Conservation (phyloP, 1,284 basidiomycete genomes). For the Pterula multifida region DNA sequence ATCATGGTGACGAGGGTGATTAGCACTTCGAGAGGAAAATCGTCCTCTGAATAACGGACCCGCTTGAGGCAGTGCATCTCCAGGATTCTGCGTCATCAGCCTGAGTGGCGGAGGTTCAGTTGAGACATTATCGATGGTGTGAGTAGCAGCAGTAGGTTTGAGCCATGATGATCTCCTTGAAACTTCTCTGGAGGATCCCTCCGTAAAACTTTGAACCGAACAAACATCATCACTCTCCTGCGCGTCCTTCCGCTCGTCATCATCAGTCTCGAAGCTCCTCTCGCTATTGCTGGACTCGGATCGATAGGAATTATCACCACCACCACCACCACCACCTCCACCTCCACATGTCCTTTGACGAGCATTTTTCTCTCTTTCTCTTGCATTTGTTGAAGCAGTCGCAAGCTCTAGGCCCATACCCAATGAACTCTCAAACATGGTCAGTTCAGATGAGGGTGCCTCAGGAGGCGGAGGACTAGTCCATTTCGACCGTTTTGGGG, state of each 20-base stretch:
- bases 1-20: constrained; percentile 5
- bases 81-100: constrained; percentile 1
- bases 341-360: neutral
- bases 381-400: constrained; percentile 45
- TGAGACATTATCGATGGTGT: constrained; percentile 22
- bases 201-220: constrained; percentile 49
- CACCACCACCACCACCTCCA: neutral
- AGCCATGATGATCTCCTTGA: constrained; percentile 8
- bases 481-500: constrained; percentile 64
- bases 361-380: constrained; percentile 26
- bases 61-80: constrained; percentile 1
- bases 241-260: constrained; percentile 42
- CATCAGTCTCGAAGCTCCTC: constrained; percentile 37
- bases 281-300: constrained; percentile 52
- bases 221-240: constrained; percentile 54
- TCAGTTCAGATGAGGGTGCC: constrained; percentile 53
- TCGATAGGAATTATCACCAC: constrained; percentile 18
- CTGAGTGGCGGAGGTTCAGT: neutral
- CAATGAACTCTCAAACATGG: constrained; percentile 52
- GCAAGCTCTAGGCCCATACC: constrained; percentile 54
- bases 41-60: constrained; percentile 14
- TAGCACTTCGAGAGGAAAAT: constrained; percentile 12
- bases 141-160: constrained; percentile 14
- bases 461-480: constrained; percentile 73
- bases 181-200: constrained; percentile 19